Evolutionary conservation across 1,284 basidiomycete genomes (phyloP), one percentile per base, ranked within the genome.

Genomic region (Trametes hirsuta): DNA sequence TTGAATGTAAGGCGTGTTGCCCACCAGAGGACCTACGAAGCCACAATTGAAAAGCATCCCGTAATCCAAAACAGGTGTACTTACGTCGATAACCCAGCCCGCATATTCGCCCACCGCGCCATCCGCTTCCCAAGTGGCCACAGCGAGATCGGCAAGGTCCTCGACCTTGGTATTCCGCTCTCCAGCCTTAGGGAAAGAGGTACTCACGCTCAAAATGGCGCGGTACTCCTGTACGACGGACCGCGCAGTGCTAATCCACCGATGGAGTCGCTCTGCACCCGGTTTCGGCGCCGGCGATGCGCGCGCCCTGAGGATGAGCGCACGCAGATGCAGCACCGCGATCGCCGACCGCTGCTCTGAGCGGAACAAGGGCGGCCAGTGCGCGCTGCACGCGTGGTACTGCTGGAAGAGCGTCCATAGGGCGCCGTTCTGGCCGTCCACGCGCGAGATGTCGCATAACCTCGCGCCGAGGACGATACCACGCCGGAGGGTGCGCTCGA

Each of bases 1-100:
- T 97, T 95, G 79, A 97, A 97, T 0, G 95, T 97, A 22, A 94
- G 82, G 18, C 88, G 87, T 9, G 93, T 95, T 1, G 93, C 89
- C 93, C 94, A 95, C 90, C 94, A 95, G 1, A 97, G 80, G 14
- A 93, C 81, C 86, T 94, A 66, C 6, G 65, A 8, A 30, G 18
- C 8, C 53, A 49, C 67, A 53, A 56, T 53, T 57, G 37, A 39
- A 51, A 50, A 56, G 55, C 39, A 53, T 53, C 15, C 56, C 50
- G 40, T 8, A 12, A 6, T 25, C 44, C 45, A 4, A 15, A 12
- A 22, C 12, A 15, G 3, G 44, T 21, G 4, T 3, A 83, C 86
- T 68, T 66, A 90, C 88, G 70, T 92, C 90, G 58, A 91, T 80
- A 18, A 90, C 83, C 91, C 90, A 93, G 30, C 81, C 81, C 0